Conservation (phyloP, 441 rosid genomes). For the Adansonia rubrostipa region DNA sequence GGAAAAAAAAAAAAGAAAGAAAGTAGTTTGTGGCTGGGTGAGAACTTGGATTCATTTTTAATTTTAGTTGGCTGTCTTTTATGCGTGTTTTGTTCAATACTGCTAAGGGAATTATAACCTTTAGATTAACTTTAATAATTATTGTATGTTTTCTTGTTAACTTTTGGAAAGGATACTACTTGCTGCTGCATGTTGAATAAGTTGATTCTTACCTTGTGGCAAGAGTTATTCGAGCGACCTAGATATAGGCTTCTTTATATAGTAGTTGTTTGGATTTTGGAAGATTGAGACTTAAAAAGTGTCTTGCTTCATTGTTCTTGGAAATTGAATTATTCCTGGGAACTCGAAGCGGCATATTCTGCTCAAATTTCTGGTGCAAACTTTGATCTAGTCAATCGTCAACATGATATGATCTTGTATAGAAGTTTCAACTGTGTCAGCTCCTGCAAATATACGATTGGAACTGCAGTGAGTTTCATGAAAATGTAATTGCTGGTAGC, state of each 20-base stretch:
- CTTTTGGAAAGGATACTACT: neutral
- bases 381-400: neutral
- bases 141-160: neutral
- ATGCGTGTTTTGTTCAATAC: neutral
- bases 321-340: neutral
- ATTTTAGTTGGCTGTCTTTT: neutral
- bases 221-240: neutral
- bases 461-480: slow-evolving; percentile 2
- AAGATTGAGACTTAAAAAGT: neutral
- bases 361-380: neutral
- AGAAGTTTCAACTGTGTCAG: neutral
- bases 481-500: slow-evolving; percentile 15
- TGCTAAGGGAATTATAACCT: neutral
- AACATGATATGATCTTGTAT: neutral
- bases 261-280: neutral
- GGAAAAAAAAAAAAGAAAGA: neutral
- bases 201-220: slow-evolving; percentile 13
- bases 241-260: neutral
- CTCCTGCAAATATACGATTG: slow-evolving; percentile 1
- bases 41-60: neutral
- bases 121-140: neutral
- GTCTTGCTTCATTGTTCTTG: neutral
- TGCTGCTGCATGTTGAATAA: neutral
- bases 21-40: neutral
- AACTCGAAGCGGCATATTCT: neutral